Base-by-base conservation (phyloP, 1,284 basidiomycete genomes). In the Boletus semigastroideus region DNA sequence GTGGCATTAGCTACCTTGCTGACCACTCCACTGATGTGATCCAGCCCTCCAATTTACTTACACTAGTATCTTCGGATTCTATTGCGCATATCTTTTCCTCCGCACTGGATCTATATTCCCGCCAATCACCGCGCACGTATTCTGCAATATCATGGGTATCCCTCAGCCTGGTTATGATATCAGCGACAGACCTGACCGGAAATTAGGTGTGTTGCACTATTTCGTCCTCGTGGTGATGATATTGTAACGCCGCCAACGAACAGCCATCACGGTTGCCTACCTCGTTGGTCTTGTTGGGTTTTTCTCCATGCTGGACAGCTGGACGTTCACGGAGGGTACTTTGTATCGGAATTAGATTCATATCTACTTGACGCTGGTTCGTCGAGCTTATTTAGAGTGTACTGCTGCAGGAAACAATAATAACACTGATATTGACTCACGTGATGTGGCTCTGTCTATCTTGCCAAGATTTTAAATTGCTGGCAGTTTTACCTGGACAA, bases 131-230 rank as follows among this genome's bases (percentile, higher is more conserved):
- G 82, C 91, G 0, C 96, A 99, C 69, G 74, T 90, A 4, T 94
- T 94, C 64, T 98, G 96, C 75, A 99, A 99, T 66, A 66, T 90
- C 42, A 95, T 98, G 92, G 95, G 95, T 2, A 61, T 95, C n/a
- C 93, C 93, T 10, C 75, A 77, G 16, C 70, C 76, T 20, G 59
- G 48, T 2, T 62, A 59, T 75, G 52, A 64, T 67, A 57, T 78
- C 22, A 56, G 63, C 19, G 59, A 67, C 34, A 72, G 66, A 56
- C 74, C 74, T 5, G 62, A 48, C 63, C 64, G 46, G 73, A 73
- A 62, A 58, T 60, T 78, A 68, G 61, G 74, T 71, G 5, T 34
- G 67, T 54, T 16, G 3, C 48, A 10, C 41, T 46, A 27, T 59
- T 51, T 49, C 54, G 40, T 48, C 54, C 47, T 51, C 28, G 16